Conservation (phyloP, 352 stramenopile species). For the Achlya hypogyna region DNA sequence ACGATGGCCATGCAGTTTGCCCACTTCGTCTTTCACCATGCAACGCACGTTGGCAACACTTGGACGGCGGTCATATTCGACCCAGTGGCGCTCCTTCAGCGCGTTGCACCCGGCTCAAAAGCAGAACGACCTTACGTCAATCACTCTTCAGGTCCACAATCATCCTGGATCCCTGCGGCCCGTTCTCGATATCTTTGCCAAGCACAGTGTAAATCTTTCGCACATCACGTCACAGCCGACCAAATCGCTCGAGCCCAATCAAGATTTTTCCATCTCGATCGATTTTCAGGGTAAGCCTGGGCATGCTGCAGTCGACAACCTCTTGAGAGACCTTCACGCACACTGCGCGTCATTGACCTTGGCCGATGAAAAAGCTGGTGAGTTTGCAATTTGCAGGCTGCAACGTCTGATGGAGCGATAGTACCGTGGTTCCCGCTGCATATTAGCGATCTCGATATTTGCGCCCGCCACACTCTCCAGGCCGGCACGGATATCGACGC, state of each 20-base stretch:
- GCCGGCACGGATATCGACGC: conserved; percentile 87
- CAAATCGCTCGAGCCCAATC: conserved; percentile 15
- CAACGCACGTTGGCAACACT: neutral
- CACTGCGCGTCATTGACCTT: conserved; percentile 46
- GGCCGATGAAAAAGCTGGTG: conserved; percentile 51
- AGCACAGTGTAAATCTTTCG: conserved; percentile 75
- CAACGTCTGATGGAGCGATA: conserved; percentile 11
- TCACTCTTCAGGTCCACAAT: neutral
- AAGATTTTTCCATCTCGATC: conserved; percentile 50
- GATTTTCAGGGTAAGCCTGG: conserved; percentile 42
- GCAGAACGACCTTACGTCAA: neutral
- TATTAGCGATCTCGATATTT: conserved; percentile 69
- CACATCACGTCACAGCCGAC: conserved; percentile 68
- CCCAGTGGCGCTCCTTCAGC: neutral
- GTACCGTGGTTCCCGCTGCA: conserved; percentile 80
- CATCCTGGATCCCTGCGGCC: conserved; percentile 50
- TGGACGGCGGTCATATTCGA: neutral
- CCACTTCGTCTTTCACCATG: neutral
- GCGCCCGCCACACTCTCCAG: conserved; percentile 77
- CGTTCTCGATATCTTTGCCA: conserved; percentile 73
- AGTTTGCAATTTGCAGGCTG: neutral
- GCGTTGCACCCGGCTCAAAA: neutral
- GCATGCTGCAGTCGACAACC: conserved; percentile 33
- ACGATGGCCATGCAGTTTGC: neutral
- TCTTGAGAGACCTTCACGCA: conserved; percentile 36